Conservation (phyloP, 805 yeast genomes). For the Wickerhamomyces tratensis region DNA sequence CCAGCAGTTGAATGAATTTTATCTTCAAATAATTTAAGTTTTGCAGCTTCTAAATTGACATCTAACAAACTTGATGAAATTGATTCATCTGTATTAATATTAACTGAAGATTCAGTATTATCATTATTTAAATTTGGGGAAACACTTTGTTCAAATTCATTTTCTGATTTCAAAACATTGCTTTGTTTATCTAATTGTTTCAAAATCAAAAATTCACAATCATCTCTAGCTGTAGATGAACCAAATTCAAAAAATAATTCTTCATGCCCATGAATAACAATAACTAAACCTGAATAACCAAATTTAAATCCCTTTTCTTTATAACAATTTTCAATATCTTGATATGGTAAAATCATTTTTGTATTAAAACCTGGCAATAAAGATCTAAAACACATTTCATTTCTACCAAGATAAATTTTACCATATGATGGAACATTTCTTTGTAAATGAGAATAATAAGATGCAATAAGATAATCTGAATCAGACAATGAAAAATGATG, state of each 20-base stretch:
- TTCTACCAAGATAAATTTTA: conserved; percentile 62
- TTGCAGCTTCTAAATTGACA: conserved; percentile 37
- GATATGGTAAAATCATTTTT: conserved; percentile 72
- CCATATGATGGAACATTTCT: conserved; percentile 78
- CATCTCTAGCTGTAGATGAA: conserved; percentile 56
- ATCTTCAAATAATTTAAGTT: conserved; percentile 59
- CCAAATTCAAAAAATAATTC: conserved; percentile 73
- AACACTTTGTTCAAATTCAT: conserved; percentile 3
- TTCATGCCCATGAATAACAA: conserved; percentile 66
- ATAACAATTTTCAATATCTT: conserved; percentile 60
- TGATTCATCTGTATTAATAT: background rate
- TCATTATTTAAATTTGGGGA: conserved; percentile 14
- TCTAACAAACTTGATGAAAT: conserved; percentile 14
- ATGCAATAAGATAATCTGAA: conserved; percentile 43
- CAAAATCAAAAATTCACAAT: conserved; percentile 48
- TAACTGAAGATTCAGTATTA: conserved; percentile 8
- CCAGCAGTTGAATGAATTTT: conserved; percentile 51
- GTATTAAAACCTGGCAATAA: conserved; percentile 70
- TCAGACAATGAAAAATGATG: conserved; percentile 55
- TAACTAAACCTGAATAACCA: conserved; percentile 59
- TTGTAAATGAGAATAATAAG: conserved; percentile 62
- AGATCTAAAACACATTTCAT: conserved; percentile 71
- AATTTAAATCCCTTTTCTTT: conserved; percentile 62
- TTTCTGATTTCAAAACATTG: conserved; percentile 4
- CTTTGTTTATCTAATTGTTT: conserved; percentile 37